Evolutionary conservation across 345 rosid species (phyloP).

Genomic region (Eucalyptus lansdowneana): DNA sequence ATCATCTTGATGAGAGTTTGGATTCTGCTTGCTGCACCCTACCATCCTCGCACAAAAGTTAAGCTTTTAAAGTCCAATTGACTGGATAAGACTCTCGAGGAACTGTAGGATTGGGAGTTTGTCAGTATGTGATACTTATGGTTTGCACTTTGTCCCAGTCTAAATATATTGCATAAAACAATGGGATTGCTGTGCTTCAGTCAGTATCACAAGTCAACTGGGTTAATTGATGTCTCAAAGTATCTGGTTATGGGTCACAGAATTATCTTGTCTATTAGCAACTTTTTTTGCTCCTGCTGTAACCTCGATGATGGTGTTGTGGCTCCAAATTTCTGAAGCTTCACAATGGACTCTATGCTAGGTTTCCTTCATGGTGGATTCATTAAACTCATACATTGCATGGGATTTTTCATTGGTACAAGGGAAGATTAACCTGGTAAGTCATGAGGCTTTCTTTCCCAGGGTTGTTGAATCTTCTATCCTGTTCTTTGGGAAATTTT

Average conservation of each 20-base stretch:
- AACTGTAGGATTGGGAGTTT: neutral
- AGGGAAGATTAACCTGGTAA: constrained; percentile 80
- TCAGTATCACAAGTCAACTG: neutral
- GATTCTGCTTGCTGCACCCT: neutral
- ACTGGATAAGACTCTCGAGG: neutral
- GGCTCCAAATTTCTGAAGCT: neutral
- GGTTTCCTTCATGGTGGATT: constrained; percentile 79
- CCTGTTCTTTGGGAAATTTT: neutral
- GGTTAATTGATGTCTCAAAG: neutral
- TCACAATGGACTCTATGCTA: neutral
- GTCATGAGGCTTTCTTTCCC: constrained; percentile 2
- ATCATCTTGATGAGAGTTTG: neutral
- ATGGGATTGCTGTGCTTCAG: neutral
- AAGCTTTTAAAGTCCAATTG: neutral
- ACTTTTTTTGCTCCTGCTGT: neutral
- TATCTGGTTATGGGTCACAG: neutral
- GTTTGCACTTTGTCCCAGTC: neutral
- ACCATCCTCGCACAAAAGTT: neutral
- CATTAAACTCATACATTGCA: constrained; percentile 85
- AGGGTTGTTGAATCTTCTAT: neutral
- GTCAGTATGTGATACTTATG: neutral
- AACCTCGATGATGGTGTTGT: neutral
- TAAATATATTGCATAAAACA: neutral
- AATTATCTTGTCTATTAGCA: neutral
- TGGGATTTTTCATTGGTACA: constrained; percentile 90